Evolutionary conservation across 2,329 filamentous ascomycete genomes (phyloP), one percentile per base, ranked within the genome.

Genomic region (Thelonectria discophora): DNA sequence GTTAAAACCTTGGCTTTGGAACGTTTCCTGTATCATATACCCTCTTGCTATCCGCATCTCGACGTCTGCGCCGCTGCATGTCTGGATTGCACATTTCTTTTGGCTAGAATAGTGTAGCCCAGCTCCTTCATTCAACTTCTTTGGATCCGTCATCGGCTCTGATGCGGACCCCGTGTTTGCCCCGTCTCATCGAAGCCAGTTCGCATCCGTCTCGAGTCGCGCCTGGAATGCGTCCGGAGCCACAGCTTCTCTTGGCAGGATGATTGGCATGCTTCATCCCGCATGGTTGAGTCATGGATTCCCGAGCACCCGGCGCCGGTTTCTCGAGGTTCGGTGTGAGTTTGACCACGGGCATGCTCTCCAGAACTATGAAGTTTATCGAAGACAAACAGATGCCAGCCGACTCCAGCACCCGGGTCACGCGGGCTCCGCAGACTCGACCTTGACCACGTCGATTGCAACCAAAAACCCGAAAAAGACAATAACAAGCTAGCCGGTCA

Each of bases 391-490:
- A 2, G 8, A 30, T 30, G 20, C 24, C n/a, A 47, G n/a, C 12
- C 45, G 21, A 13, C 8, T 17, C 20, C 8, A 18, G n/a, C 21
- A 17, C 15, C 43, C 34, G 48, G 18, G 34, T 48, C 8, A 11
- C n/a, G 45, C 24, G 15, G 8, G 13, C 11, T 61, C 50, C 5
- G 43, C 20, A n/a, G 49, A 50, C 8, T 20, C 43, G 1, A 34
- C 59, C 18, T 69, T 67, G 9, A 57, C 20, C 20, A 70, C 32
- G 13, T 72, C 69, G 18, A 72, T 72, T 11, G 65, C 58, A 13
- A 69, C 21, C n/a, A 71, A 55, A 46, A 72, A 53, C 7, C 58
- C 63, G 52, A 72, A 69, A 58, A 72, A 72, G 1, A 67, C 58
- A 13, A 71, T 34, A 1, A 72, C 52, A 9, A 72, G 58, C 69